A percentile compares a stretch with the other conserved stretches of the same genome.
These are phyloP conservation scores for Dactylellina cionopaga DNA, from an alignment of 2,329 filamentous ascomycete species.

Conservation along the genomic window DNA sequence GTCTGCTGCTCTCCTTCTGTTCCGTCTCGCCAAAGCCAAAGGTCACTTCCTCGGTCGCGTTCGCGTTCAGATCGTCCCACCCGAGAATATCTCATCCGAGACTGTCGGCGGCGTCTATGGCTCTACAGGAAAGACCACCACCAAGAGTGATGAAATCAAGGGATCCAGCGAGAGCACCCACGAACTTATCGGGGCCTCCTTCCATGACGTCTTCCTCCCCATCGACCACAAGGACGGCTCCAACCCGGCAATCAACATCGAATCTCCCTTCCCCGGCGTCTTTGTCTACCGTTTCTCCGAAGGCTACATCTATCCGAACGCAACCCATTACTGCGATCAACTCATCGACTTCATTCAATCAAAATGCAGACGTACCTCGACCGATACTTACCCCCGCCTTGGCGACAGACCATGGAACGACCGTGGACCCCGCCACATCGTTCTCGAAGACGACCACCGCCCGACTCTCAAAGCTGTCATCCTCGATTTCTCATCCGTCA, in stretches of 20 bases:
- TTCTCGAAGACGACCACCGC: conserved; percentile 65
- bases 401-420: conserved; percentile 96
- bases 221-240: conserved; percentile 88
- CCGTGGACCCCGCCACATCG: conserved; percentile 62
- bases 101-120: conserved; percentile 58
- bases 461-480: conserved; percentile 88
- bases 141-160: conserved; percentile 53
- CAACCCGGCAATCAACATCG: conserved; percentile 82
- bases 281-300: conserved; percentile 97
- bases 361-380: conserved; percentile 79
- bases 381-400: conserved; percentile 70
- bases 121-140: conserved; percentile 31
- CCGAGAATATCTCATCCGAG: conserved; percentile 74
- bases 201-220: conserved; percentile 85
- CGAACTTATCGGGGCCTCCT: conserved; percentile 60
- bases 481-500: conserved; percentile 90
- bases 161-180: conserved; percentile 59
- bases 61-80: conserved; percentile 81
- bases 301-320: conserved; percentile 96
- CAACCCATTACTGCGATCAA: conserved; percentile 85
- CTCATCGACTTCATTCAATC: conserved; percentile 74
- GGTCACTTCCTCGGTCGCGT: conserved; percentile 86
- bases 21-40: conserved; percentile 81
- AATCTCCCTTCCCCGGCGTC: conserved; percentile 85
- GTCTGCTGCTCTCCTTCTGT: conserved; percentile 81